Base-by-base conservation (phyloP, 495 filamentous ascomycete genomes). In the Penicillium pulvis region DNA sequence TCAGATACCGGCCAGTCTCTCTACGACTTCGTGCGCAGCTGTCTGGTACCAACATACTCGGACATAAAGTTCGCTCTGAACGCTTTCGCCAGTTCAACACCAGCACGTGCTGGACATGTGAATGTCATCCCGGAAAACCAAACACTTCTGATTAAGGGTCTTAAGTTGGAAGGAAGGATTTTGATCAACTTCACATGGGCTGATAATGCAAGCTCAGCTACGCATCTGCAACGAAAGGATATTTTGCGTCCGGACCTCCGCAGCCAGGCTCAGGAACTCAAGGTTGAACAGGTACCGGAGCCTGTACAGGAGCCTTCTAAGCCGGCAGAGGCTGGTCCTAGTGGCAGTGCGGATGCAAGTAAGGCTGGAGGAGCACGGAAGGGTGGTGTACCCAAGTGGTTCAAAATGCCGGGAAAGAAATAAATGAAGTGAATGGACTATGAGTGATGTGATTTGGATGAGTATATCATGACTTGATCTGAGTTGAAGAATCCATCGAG, bases 171-270 rank as follows among this genome's bases (percentile, higher is more conserved):
- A 49, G 85, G 87, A 3, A 78, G 84, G 11, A 86, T 91, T 30
- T 73, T 95, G 23, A 78, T 98, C 31, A 92, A 90, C 53, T 85
- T 97, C 42, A 67, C 83, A 20, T 97, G 92, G 92, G 83, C 86
- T 44, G 82, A 87, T 26, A 79, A 78, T 55, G 77, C 75, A 55
- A 75, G 69, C 53, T 72, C 79, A n/a, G 71, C 73, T 75, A 61
- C 64, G 53, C 69, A 75, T 49, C 58, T 67, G 39, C 70, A 71
- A 58, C 67, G 60, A 24, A 60, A 66, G n/a, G 64, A 70, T 50
- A 64, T 90, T 36, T 69, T 95, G 28, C 93, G 89, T 66, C 74
- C 77, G 31, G 85, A 89, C 60, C 86, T 85, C 51, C 83, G 82
- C 6, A 77, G 83, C 47, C 77, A 81, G 58, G 94, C 93, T 2